Percentiles rank a stretch among this genome's conserved stretches.
Conservation (phyloP, 2,329 filamentous ascomycete genomes). For the Calonectria ilicicola region DNA sequence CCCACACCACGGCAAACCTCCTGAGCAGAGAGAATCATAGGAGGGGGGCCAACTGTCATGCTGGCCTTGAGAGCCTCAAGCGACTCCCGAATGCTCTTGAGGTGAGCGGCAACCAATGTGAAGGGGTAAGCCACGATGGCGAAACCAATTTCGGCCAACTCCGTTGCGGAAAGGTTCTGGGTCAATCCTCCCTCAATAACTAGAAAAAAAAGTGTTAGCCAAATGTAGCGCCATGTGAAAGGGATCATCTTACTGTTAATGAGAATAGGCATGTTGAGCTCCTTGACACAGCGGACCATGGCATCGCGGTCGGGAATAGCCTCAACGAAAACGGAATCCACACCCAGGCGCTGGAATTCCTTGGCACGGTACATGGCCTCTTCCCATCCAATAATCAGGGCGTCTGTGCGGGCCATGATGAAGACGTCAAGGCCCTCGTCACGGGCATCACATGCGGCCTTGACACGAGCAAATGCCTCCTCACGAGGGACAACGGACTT, state of each 20-base stretch:
- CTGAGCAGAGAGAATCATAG: slow-evolving; percentile 55
- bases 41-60: slow-evolving; percentile 54
- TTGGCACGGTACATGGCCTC: slow-evolving; percentile 56
- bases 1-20: slow-evolving; percentile 60
- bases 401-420: slow-evolving; percentile 58
- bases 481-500: slow-evolving; percentile 58
- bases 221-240: too few relatives aligned
- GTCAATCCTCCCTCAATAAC: slow-evolving; percentile 50
- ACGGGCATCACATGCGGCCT: slow-evolving; percentile 58
- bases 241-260: slow-evolving; percentile 47
- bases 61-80: slow-evolving; percentile 54
- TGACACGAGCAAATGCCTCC: slow-evolving; percentile 58
- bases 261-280: slow-evolving; percentile 54
- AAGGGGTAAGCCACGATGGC: slow-evolving; percentile 57
- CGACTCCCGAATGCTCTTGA: slow-evolving; percentile 53
- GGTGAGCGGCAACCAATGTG: slow-evolving; percentile 56
- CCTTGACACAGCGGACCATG: slow-evolving; percentile 52
- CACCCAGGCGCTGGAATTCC: slow-evolving; percentile 55
- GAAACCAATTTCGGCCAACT: slow-evolving; percentile 52
- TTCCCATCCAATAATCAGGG: slow-evolving; percentile 55
- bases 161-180: slow-evolving; percentile 48
- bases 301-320: slow-evolving; percentile 56
- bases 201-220: not conserved
- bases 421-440: slow-evolving; percentile 58
- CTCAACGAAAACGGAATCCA: slow-evolving; percentile 57